Conservation (phyloP, 2,329 filamentous ascomycete species). For the Elsinoe necatrix region DNA sequence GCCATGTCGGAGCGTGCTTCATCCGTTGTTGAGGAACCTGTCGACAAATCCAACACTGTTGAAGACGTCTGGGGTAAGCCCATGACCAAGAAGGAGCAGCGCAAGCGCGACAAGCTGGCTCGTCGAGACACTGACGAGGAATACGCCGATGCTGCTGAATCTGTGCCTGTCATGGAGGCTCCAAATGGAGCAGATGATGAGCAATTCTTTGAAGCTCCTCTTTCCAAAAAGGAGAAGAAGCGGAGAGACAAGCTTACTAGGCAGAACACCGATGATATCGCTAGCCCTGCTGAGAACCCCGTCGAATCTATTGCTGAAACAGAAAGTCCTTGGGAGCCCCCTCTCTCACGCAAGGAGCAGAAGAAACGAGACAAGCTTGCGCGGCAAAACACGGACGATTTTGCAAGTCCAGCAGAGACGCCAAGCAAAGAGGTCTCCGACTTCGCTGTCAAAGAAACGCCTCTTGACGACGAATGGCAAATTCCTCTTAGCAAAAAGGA, state of each 20-base stretch:
- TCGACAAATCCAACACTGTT: constrained; percentile 20
- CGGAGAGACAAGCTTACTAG: background rate
- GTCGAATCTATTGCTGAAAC: too few relatives aligned
- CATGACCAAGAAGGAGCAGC: constrained; percentile 31
- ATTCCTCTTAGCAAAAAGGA: constrained; percentile 29
- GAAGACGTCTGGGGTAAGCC: constrained; percentile 27
- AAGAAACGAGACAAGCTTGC: constrained; percentile 34
- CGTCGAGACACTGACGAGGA: constrained; percentile 12
- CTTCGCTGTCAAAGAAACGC: background rate
- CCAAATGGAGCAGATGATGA: constrained; percentile 1
- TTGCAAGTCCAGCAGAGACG: background rate
- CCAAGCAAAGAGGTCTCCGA: constrained; percentile 1
- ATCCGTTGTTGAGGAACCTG: constrained; percentile 18
- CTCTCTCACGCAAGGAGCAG: constrained; percentile 29
- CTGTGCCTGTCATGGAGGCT: background rate
- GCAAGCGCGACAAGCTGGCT: constrained; percentile 29
- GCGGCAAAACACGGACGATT: constrained; percentile 22
- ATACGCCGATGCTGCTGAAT: background rate
- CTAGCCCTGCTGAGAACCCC: constrained; percentile 18
- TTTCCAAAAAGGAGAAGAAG: constrained; percentile 17
- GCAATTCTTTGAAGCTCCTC: constrained; percentile 4
- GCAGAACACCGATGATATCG: constrained; percentile 7
- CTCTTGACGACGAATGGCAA: constrained; percentile 27
- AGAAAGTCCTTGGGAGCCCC: constrained; percentile 31
- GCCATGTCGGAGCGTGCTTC: constrained; percentile 4